Percentiles rank a stretch among this genome's conserved stretches.
These are phyloP conservation scores for Arabidopsis arenosa DNA, from an alignment of 345 rosid genomes.

Conservation along the genomic window DNA sequence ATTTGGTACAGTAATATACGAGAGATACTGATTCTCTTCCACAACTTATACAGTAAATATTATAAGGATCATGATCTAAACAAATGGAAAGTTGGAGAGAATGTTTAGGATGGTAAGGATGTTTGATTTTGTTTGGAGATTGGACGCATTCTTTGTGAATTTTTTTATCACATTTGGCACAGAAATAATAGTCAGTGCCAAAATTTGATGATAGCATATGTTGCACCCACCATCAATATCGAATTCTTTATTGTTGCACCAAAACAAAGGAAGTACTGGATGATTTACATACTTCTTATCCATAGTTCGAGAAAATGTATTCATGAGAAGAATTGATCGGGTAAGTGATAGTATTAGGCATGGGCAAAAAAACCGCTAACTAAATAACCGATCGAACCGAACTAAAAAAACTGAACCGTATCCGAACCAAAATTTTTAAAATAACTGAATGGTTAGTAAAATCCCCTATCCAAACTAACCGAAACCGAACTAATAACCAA, in stretches of 20 bases:
- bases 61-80: too few relatives aligned
- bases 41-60: neutral
- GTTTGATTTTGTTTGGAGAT: constrained; percentile 10
- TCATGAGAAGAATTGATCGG: neutral
- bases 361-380: too few relatives aligned
- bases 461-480: too few relatives aligned
- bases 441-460: too few relatives aligned
- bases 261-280: neutral
- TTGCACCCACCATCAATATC: neutral
- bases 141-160: constrained; percentile 11
- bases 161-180: neutral
- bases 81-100: neutral
- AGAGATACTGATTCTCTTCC: neutral
- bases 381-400: too few relatives aligned
- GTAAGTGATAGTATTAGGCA: neutral
- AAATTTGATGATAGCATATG: neutral
- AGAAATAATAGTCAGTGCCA: constrained; percentile 14
- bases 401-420: too few relatives aligned
- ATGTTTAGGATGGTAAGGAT: constrained; percentile 10
- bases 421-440: too few relatives aligned
- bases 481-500: too few relatives aligned
- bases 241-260: constrained; percentile 5
- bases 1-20: constrained; percentile 6
- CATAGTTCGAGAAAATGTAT: neutral
- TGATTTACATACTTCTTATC: neutral